These are phyloP conservation scores for Isoetes taiwanensis DNA, from an alignment of 75 land plant species.

Conservation along the genomic window DNA sequence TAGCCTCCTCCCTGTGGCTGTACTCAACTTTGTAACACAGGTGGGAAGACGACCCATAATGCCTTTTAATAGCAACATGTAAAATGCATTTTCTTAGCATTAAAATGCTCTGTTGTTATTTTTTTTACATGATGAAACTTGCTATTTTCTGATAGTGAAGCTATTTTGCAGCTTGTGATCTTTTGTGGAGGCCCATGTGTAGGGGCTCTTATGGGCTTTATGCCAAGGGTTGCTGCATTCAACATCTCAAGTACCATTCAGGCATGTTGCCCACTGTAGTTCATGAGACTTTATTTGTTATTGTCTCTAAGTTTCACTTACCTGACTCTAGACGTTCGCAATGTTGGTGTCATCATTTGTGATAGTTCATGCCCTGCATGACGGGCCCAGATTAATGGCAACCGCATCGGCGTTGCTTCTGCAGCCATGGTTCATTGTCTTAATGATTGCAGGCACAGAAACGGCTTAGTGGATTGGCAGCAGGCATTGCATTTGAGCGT, in stretches of 20 bases:
- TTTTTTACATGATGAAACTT: too few relatives aligned
- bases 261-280: too few relatives aligned
- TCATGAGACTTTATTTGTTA: too few relatives aligned
- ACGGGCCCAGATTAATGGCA: conserved; percentile 14
- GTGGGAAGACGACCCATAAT: too few relatives aligned
- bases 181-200: conserved; percentile 79
- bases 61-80: too few relatives aligned
- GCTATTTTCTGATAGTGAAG: too few relatives aligned
- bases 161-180: conserved; percentile 77
- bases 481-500: conserved; percentile 90
- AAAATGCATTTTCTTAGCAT: too few relatives aligned
- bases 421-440: conserved; percentile 82
- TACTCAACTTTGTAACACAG: conserved; percentile 73
- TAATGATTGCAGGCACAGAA: conserved; percentile 68
- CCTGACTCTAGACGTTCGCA: conserved; percentile 84
- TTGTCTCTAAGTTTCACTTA: too few relatives aligned
- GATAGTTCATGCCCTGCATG: conserved; percentile 57
- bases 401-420: conserved; percentile 38
- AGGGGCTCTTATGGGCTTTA: conserved; percentile 79
- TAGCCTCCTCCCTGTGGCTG: conserved; percentile 81
- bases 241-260: conserved; percentile 51
- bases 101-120: too few relatives aligned
- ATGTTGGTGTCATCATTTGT: conserved; percentile 71
- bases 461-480: conserved; percentile 66
- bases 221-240: conserved; percentile 65